A percentile compares a stretch with the other conserved stretches of the same genome.
These are phyloP conservation scores for Candida mattraensis DNA, from an alignment of 805 yeast genomes.

Conservation along the genomic window DNA sequence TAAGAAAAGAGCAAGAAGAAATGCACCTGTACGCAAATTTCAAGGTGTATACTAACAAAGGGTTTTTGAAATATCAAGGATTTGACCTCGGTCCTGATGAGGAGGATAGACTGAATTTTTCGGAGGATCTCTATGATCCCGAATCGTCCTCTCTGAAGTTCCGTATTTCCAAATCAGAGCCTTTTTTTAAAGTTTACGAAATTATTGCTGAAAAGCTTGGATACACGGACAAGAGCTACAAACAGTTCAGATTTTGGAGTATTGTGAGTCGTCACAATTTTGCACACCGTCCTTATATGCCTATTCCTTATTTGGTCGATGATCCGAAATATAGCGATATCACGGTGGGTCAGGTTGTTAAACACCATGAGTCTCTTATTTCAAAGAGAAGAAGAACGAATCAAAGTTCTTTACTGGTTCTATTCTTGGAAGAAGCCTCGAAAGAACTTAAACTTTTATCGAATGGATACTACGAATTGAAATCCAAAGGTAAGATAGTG, in stretches of 20 bases:
- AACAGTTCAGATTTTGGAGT: slow-evolving; percentile 57
- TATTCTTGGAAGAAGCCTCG: slow-evolving; percentile 64
- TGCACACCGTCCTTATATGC: slow-evolving; percentile 62
- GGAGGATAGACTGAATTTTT: slow-evolving; percentile 40
- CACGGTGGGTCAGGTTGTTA: slow-evolving; percentile 53
- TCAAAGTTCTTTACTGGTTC: slow-evolving; percentile 46
- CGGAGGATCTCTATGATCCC: slow-evolving; percentile 48
- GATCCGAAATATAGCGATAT: slow-evolving; percentile 30
- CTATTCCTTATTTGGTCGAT: slow-evolving; percentile 32
- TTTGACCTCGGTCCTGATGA: slow-evolving; percentile 76
- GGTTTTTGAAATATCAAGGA: slow-evolving; percentile 63
- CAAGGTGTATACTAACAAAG: slow-evolving; percentile 51
- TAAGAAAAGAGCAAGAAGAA: slow-evolving; percentile 67
- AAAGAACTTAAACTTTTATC: slow-evolving; percentile 40
- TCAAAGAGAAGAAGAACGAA: slow-evolving; percentile 37
- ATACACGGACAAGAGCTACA: slow-evolving; percentile 25
- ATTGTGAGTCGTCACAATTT: slow-evolving; percentile 68
- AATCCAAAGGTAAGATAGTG: slow-evolving; percentile 9
- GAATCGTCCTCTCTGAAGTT: slow-evolving; percentile 48
- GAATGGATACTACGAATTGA: slow-evolving; percentile 20
- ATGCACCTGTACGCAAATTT: slow-evolving; percentile 62
- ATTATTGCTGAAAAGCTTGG: slow-evolving; percentile 47
- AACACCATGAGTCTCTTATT: slow-evolving; percentile 29
- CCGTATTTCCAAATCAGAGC: slow-evolving; percentile 56
- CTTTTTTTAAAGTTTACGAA: slow-evolving; percentile 50